Conservation (phyloP, 2,329 filamentous ascomycete species). For the Penicillium sp. region DNA sequence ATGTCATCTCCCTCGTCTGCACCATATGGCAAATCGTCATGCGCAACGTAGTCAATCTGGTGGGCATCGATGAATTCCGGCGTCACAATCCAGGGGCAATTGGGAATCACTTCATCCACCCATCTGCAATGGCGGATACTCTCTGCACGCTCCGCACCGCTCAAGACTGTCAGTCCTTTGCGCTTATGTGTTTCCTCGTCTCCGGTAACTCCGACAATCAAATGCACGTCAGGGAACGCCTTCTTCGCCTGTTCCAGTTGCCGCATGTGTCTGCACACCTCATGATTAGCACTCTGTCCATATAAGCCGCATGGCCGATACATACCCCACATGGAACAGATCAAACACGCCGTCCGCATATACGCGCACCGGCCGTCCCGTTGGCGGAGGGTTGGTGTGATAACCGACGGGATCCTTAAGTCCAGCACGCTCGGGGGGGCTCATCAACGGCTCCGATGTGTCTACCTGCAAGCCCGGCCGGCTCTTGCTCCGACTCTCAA, state of each 20-base stretch:
- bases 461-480: too few species aligned
- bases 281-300: too few species aligned
- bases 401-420: conserved; percentile 81
- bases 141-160: conserved; percentile 83
- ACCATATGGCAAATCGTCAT: conserved; percentile 92
- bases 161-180: conserved; percentile 90
- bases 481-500: conserved; percentile 51
- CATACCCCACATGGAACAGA: conserved; percentile 89
- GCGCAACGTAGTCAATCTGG: conserved; percentile 92
- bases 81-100: conserved; percentile 95
- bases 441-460: too few species aligned
- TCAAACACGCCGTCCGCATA: conserved; percentile 98
- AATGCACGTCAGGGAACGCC: conserved; percentile 79
- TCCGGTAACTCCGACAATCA: conserved; percentile 91
- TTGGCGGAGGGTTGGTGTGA: conserved; percentile 79
- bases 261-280: conserved; percentile 79
- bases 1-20: conserved; percentile 96
- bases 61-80: conserved; percentile 81
- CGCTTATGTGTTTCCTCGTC: conserved; percentile 89
- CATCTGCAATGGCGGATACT: conserved; percentile 94
- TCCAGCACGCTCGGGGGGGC: conserved; percentile 62
- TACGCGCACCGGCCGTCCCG: conserved; percentile 73
- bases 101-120: conserved; percentile 96
- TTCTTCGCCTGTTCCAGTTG: conserved; percentile 97
- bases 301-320: too few species aligned